Base-by-base conservation (phyloP, 495 filamentous ascomycete genomes). In the Tuber magnatum region DNA sequence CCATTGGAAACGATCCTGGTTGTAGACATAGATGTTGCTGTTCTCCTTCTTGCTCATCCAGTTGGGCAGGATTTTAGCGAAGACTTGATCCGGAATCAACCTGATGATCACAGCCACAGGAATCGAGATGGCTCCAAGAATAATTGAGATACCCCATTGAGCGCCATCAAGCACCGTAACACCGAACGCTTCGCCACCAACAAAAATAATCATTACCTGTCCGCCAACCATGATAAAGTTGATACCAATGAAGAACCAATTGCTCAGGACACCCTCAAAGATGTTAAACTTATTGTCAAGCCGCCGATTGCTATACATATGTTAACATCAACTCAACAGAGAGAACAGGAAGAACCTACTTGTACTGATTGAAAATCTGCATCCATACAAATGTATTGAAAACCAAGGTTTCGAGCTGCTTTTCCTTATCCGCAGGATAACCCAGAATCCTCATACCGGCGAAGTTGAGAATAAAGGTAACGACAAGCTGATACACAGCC, bases 331-430 rank as follows among this genome's bases (percentile, higher is more conserved):
- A 41, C 16, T 42, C 61, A 71, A 72, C 22, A 73, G 35, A 61
- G 35, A 38, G 32, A 44, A 40, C 40, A 71, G n/a, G 20, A 73
- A 35, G 46, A 61, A 80, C 81, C 76, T 84, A 87, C 83, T 94
- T 94, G 84, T 92, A 90, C 81, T 93, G 87, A 81, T 97, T 97
- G 88, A 96, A 96, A 78, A 96, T 93, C 78, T 96, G 93, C 92
- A 97, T 94, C 90, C 93, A 97, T 51, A 95, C 92, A 79, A 94
- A 97, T 2, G 92, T 93, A 85, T 96, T 97, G 86, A 97, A 96
- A 39, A 97, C 88, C 56, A 94, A 85, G 1, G 92, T 93, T 74
- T 88, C 83, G 69, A 93, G 83, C 38, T 85, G 79, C 56, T 87
- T 81, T 14, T 82, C 75, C 2, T 74, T 72, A 8, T 77, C 81